phyloP scores from a whole-genome alignment of 2,329 filamentous ascomycete species.

The Dactylella cylindrospora region DNA sequence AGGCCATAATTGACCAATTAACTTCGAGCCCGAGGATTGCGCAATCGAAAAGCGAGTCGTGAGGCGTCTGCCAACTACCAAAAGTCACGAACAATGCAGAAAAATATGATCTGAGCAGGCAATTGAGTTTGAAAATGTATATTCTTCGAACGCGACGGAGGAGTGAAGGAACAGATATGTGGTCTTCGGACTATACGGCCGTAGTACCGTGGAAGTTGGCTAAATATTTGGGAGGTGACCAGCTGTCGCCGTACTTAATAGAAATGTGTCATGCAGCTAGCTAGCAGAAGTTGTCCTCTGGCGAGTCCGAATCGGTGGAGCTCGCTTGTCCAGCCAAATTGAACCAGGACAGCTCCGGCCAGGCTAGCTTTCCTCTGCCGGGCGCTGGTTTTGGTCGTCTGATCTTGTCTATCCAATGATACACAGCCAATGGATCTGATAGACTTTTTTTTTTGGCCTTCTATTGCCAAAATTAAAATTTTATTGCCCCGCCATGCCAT shows the following conservation, averaged over 20 bases:
- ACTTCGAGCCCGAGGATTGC: slow-evolving; percentile 13
- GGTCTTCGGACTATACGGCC: neutral
- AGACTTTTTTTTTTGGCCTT: too few relatives aligned
- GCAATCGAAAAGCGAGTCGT: too few relatives aligned
- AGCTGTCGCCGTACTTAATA: neutral
- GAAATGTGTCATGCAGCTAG: slow-evolving; percentile 1
- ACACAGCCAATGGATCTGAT: too few relatives aligned
- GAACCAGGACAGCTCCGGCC: neutral
- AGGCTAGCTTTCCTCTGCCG: too few relatives aligned
- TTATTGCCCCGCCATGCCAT: slow-evolving; percentile 29
- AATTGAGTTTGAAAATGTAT: too few relatives aligned
- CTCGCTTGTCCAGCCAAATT: slow-evolving; percentile 26
- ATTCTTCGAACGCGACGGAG: too few relatives aligned
- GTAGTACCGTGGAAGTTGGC: neutral
- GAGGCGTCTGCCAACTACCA: too few relatives aligned
- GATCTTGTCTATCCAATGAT: too few relatives aligned
- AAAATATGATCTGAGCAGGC: too few relatives aligned
- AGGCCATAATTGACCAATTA: slow-evolving; percentile 14
- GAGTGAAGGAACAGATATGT: slow-evolving; percentile 2
- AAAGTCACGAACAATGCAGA: too few relatives aligned
- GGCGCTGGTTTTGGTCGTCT: too few relatives aligned
- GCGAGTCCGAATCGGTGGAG: slow-evolving; percentile 39
- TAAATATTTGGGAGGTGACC: neutral
- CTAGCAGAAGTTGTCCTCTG: neutral
- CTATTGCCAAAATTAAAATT: too few relatives aligned